Evolutionary conservation across 495 filamentous ascomycete species (phyloP).

Genomic region (Cairneyella variabilis): DNA sequence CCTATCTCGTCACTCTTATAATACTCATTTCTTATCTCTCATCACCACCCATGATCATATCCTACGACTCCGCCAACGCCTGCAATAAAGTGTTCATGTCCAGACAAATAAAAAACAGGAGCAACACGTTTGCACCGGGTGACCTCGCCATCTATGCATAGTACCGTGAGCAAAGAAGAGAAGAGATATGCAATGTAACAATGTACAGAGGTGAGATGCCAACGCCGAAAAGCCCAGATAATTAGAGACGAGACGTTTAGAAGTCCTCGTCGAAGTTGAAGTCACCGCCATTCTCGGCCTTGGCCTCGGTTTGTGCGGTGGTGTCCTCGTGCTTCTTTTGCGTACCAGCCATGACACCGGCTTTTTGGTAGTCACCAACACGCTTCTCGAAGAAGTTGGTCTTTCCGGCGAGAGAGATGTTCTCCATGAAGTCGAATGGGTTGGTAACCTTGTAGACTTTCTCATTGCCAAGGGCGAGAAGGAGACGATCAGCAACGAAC

Average conservation of each 20-base stretch:
- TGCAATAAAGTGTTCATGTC: conserved; percentile 7
- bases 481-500: conserved; percentile 94
- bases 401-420: conserved; percentile 96
- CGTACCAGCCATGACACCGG: conserved; percentile 93
- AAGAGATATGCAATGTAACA: conserved; percentile 20
- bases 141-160: conserved; percentile 29
- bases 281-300: conserved; percentile 67
- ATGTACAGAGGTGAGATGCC: conserved; percentile 22
- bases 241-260: conserved; percentile 43
- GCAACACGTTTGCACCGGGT: conserved; percentile 22
- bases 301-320: conserved; percentile 42
- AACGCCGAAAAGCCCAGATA: conserved; percentile 17
- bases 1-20: conserved; percentile 11
- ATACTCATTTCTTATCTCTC: conserved; percentile 15
- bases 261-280: conserved; percentile 98
- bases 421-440: conserved; percentile 99
- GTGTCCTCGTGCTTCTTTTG: conserved; percentile 65
- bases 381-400: conserved; percentile 99
- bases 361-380: conserved; percentile 99
- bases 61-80: conserved; percentile 19
- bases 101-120: conserved; percentile 6
- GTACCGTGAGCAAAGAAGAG: conserved; percentile 15
- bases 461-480: conserved; percentile 85
- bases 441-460: conserved; percentile 92
- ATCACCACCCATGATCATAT: conserved; percentile 11